phyloP scores from a whole-genome alignment of 108 stramenopile species.

The Schizochytrium sp. region DNA sequence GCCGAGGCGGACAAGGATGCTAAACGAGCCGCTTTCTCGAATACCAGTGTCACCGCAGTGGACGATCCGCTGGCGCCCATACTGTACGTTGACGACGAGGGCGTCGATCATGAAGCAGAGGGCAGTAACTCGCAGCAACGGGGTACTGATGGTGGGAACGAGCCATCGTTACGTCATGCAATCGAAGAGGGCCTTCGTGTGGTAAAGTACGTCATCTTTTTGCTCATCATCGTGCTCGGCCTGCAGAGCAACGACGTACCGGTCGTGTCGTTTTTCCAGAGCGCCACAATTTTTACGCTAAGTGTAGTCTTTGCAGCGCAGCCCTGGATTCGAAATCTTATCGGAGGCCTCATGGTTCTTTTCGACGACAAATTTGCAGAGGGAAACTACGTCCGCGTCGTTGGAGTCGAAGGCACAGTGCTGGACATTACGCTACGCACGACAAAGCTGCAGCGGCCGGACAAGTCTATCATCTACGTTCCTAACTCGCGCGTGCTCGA shows the following conservation, averaged over 20 bases:
- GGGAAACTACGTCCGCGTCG: not conserved
- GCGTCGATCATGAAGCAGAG: not conserved
- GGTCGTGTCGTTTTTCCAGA: slow-evolving; percentile 3
- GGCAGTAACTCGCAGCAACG: not conserved
- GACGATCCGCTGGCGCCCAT: not conserved
- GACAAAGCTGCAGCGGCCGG: not conserved
- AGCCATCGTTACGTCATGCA: not conserved
- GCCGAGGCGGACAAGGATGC: not conserved
- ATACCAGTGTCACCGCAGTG: not conserved
- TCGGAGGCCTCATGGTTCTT: not conserved
- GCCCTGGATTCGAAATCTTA: not conserved
- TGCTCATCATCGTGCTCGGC: not conserved
- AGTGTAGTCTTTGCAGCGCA: not conserved
- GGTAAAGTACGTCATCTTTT: not conserved
- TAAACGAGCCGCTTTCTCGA: not conserved
- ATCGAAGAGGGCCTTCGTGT: not conserved
- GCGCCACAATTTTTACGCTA: not conserved
- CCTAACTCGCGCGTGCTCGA: not conserved
- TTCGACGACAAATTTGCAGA: not conserved
- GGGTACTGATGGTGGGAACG: not conserved
- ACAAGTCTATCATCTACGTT: not conserved
- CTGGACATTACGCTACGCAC: not conserved
- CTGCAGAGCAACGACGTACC: slow-evolving; percentile 9
- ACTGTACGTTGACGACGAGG: not conserved
- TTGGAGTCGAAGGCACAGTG: not conserved